Evolutionary conservation across 2,329 filamentous ascomycete genomes (phyloP), one percentile per base, ranked within the genome.

Genomic region (Ascochyta fabae): DNA sequence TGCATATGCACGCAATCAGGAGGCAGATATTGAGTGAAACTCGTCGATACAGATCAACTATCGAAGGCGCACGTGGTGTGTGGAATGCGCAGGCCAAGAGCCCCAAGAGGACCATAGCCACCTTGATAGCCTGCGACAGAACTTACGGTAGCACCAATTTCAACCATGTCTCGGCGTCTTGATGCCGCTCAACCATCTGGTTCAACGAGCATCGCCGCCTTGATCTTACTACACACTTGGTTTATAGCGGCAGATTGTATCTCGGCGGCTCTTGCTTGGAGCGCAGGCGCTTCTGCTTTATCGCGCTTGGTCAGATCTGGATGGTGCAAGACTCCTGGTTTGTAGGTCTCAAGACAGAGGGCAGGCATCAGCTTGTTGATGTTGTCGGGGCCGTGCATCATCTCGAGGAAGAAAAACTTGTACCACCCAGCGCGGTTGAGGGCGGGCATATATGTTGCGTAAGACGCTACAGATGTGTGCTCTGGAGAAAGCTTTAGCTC

Each of bases 351-450:
- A 13, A 56, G 55, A 55, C 72, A 75, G 16, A 72, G 57, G 8
- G 59, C 46, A 9, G 59, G 35, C 46, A 75, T 39, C 36, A 72
- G 45, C 47, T 69, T 70, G 31, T 65, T 62, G n/a, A 74, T 61
- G 15, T 61, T 55, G 12, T 70, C 65, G 7, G 69, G 64, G 43
- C 68, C 65, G 16, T 67, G 59, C 53, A 71, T 51, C 48, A 68
- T 56, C 34, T 72, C 68, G 6, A 74, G 59, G 42, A 75, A 73
- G 41, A 74, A 65, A 31, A 68, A 73, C 42, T 74, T 73, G 59
- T 74, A 75, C 70, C 70, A 75, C 2, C 71, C 73, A 8, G 71
- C 64, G 5, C 71, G 69, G 31, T 73, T 75, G 33, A 75, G 59
- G 5, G 71, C 73, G 10, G 73, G 69, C 60, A 74, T 69, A 48